Evolutionary conservation across 1,139 yeast species (phyloP).

Genomic region (Nadsonia commutata): DNA sequence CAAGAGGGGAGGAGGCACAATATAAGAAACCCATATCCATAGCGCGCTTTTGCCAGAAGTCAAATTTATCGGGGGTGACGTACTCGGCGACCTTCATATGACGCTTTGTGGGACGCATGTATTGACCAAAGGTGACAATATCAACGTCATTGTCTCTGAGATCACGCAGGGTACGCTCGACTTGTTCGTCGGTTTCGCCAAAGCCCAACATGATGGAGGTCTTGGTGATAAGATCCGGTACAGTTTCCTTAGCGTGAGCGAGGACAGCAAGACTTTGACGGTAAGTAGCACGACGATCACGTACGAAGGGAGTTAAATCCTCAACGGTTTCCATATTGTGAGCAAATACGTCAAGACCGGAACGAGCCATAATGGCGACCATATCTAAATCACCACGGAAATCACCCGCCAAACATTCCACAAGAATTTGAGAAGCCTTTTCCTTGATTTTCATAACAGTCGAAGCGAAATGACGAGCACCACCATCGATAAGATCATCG

Average conservation of each 20-base stretch:
- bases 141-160: slow-evolving; percentile 69
- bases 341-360: slow-evolving; percentile 93
- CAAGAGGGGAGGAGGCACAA: slow-evolving; percentile 95
- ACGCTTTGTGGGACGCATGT: slow-evolving; percentile 97
- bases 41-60: slow-evolving; percentile 81
- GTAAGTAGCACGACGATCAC: slow-evolving; percentile 95
- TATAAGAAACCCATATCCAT: slow-evolving; percentile 84
- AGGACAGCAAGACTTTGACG: slow-evolving; percentile 73
- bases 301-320: slow-evolving; percentile 81
- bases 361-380: slow-evolving; percentile 65
- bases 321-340: slow-evolving; percentile 96
- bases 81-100: slow-evolving; percentile 98
- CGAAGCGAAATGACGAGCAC: slow-evolving; percentile 77
- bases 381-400: slow-evolving; percentile 77
- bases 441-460: slow-evolving; percentile 74
- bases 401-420: slow-evolving; percentile 91
- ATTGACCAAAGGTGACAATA: slow-evolving; percentile 96
- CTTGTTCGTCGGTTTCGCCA: slow-evolving; percentile 89
- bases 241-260: slow-evolving; percentile 62
- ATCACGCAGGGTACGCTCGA: slow-evolving; percentile 58
- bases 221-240: slow-evolving; percentile 70
- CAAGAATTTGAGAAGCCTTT: slow-evolving; percentile 82
- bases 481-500: slow-evolving; percentile 90
- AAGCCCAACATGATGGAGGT: slow-evolving; percentile 94
- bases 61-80: slow-evolving; percentile 88